Evolutionary conservation across 441 rosid species (phyloP), one percentile per base, ranked within the genome.

Genomic region (Pelargonium australe): DNA sequence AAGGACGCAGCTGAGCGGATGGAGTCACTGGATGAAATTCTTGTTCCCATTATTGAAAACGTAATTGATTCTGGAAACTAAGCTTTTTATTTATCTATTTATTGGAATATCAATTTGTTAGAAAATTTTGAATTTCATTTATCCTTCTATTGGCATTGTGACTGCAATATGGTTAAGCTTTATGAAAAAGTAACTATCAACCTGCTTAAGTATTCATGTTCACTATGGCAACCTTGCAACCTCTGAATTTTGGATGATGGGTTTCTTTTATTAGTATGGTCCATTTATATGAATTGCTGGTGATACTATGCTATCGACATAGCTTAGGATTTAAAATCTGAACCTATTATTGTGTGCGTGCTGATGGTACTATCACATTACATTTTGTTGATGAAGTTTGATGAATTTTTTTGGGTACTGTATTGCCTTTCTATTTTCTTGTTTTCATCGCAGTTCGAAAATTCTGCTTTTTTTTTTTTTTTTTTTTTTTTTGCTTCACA

Each of bases 31-130:
- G 88, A 83, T 76, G 89, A 85, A 58, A 58, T 85, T 72, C 92
- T 93, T 63, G 76, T 89, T 74, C 97, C 98, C 37, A 76, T 93
- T 57, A 74, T 88, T 61, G 87, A 93, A 76, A 85, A 88, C 69
- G 98, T 92, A 84, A 12, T 1, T 7, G 43, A 63, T 6, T 58
- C 19, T 16, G 6, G 63, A 58, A 58, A 58, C 63, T 19, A 16
- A 11, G n/a, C 71, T 45, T 23, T 62, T 20, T 53, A 47, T 17
- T 53, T 13, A 47, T 17, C 41, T 13, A 17, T 66, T 11, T 5
- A 19, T 8, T 19, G 13, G 31, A 7, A 58, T 58, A 58, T 58
- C 31, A 58, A 17, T 58, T 58, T 19, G 31, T 2, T 58, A 7
- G 20, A 55, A 7, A 58, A 34, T 4, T 19, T 58, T 7, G 12